These are phyloP conservation scores for Globisporangium spiculum DNA, from an alignment of 352 stramenopile genomes.

Conservation along the genomic window DNA sequence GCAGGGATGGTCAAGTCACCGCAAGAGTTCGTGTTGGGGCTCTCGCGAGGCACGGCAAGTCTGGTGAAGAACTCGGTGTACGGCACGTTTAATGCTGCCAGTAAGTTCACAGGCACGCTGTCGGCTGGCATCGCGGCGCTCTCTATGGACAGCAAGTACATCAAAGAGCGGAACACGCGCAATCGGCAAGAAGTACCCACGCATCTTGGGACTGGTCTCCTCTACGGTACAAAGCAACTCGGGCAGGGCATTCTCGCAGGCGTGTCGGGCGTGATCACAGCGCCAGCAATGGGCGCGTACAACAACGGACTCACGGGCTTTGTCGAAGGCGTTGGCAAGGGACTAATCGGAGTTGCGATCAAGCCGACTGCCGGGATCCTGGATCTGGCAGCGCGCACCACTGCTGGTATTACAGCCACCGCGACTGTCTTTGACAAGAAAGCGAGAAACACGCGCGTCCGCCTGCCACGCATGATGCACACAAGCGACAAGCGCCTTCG, in stretches of 20 bases:
- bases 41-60: slow-evolving; percentile 87
- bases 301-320: slow-evolving; percentile 89
- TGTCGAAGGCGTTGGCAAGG: slow-evolving; percentile 86
- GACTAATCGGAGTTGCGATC: slow-evolving; percentile 84
- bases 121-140: slow-evolving; percentile 88
- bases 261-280: slow-evolving; percentile 90
- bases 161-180: slow-evolving; percentile 71
- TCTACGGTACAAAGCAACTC: slow-evolving; percentile 89
- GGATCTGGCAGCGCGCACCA: slow-evolving; percentile 74
- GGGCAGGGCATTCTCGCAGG: slow-evolving; percentile 88
- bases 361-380: slow-evolving; percentile 87
- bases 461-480: slow-evolving; percentile 76
- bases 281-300: slow-evolving; percentile 87
- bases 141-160: slow-evolving; percentile 89
- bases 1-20: slow-evolving; percentile 85
- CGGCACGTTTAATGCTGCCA: slow-evolving; percentile 91
- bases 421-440: slow-evolving; percentile 83
- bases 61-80: slow-evolving; percentile 90
- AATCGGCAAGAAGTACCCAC: slow-evolving; percentile 83
- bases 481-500: slow-evolving; percentile 73
- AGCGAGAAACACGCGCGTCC: slow-evolving; percentile 51
- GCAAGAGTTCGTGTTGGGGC: slow-evolving; percentile 84
- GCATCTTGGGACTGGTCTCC: slow-evolving; percentile 77
- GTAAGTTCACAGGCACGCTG: slow-evolving; percentile 92
- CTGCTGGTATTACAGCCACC: slow-evolving; percentile 82